These are phyloP conservation scores for Calocybe gangraenosa DNA, from an alignment of 768 basidiomycete species.

Conservation along the genomic window DNA sequence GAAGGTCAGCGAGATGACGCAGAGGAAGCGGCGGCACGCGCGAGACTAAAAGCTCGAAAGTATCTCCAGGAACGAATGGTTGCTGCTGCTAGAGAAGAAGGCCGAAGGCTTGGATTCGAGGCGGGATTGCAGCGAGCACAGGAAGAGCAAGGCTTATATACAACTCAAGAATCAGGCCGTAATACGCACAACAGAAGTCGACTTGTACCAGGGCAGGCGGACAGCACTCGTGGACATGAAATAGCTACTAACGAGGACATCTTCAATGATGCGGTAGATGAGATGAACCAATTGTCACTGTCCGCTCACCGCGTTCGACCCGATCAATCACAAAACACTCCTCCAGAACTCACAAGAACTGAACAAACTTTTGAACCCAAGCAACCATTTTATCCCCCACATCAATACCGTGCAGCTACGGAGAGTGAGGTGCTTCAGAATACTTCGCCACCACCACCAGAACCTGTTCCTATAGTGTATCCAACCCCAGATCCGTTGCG, in stretches of 20 bases:
- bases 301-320: conserved; percentile 8
- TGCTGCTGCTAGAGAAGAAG: conserved; percentile 54
- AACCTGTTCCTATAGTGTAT: neutral
- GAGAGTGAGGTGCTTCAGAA: conserved; percentile 1
- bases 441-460: conserved; percentile 4
- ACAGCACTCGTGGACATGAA: neutral
- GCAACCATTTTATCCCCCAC: neutral
- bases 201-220: neutral
- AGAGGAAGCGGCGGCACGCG: conserved; percentile 47
- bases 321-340: neutral
- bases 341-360: conserved; percentile 6
- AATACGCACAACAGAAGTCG: neutral
- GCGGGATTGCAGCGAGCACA: conserved; percentile 41
- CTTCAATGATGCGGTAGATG: neutral
- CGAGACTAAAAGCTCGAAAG: conserved; percentile 46
- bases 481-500: neutral
- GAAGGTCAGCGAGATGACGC: conserved; percentile 56
- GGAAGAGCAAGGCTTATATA: conserved; percentile 20
- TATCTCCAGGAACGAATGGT: conserved; percentile 48
- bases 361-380: neutral
- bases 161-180: neutral
- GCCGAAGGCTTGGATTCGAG: conserved; percentile 46
- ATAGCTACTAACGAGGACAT: neutral
- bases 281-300: conserved; percentile 6
- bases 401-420: conserved; percentile 5